These are phyloP conservation scores for Solanum hybrid DNA, from an alignment of 305 asterid species.

Conservation along the genomic window DNA sequence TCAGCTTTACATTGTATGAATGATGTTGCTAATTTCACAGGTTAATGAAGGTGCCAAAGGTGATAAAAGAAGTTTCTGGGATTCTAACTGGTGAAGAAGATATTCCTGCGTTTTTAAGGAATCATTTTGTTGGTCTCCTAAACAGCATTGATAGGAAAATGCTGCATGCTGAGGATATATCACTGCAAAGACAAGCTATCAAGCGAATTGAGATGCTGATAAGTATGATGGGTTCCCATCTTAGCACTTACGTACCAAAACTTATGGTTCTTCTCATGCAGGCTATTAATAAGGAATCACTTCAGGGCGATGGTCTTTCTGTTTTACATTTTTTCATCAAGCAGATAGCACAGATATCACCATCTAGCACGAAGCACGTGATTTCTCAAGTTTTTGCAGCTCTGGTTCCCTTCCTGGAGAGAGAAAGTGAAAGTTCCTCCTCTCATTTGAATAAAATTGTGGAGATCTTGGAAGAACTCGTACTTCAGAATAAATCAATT, in stretches of 20 bases:
- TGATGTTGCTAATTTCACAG: slow-evolving; percentile 31
- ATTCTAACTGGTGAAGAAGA: slow-evolving; percentile 72
- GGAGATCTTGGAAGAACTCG: slow-evolving; percentile 89
- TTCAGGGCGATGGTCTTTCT: slow-evolving; percentile 72
- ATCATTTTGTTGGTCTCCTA: slow-evolving; percentile 79
- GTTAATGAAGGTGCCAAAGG: slow-evolving; percentile 73
- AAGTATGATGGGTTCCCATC: slow-evolving; percentile 84
- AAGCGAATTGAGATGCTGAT: slow-evolving; percentile 83
- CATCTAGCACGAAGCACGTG: slow-evolving; percentile 82
- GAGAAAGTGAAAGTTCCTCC: slow-evolving; percentile 50
- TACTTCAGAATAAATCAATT: slow-evolving; percentile 55
- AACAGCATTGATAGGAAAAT: slow-evolving; percentile 86
- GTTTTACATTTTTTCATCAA: slow-evolving; percentile 77
- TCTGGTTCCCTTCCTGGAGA: slow-evolving; percentile 84
- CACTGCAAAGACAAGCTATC: slow-evolving; percentile 82
- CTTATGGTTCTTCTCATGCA: slow-evolving; percentile 99
- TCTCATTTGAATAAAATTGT: slow-evolving; percentile 54
- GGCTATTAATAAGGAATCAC: slow-evolving; percentile 74
- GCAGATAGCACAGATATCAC: slow-evolving; percentile 70
- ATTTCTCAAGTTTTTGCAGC: slow-evolving; percentile 98
- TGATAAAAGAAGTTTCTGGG: slow-evolving; percentile 75
- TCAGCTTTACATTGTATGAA: slow-evolving; percentile 2
- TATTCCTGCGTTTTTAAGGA: slow-evolving; percentile 81
- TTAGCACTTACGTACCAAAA: slow-evolving; percentile 86
- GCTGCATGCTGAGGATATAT: slow-evolving; percentile 71